A percentile compares a stretch with the other conserved stretches of the same genome.
Conservation (phyloP, 1,284 basidiomycete species). For the Puccinia coronata region DNA sequence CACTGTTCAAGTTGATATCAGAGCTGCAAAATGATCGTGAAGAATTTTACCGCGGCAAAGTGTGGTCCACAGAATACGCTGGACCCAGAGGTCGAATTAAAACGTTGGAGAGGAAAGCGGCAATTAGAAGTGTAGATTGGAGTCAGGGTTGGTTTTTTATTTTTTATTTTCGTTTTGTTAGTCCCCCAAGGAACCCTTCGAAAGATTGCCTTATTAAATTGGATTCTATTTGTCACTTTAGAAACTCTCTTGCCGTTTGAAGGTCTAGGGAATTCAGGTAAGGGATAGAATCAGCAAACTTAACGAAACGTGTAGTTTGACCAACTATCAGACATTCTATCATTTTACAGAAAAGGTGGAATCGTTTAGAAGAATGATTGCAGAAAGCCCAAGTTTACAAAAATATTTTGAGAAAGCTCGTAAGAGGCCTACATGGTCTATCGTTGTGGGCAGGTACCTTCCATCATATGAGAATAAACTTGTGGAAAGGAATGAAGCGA, state of each 20-base stretch:
- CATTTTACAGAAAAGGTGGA: not conserved
- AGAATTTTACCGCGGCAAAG: not conserved
- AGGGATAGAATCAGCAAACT: too few relatives aligned
- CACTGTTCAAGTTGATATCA: not conserved
- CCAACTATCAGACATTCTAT: not conserved
- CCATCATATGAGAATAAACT: not conserved
- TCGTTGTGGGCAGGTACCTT: not conserved
- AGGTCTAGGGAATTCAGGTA: slow-evolving; percentile 9
- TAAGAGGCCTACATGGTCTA: not conserved
- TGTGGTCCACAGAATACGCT: not conserved
- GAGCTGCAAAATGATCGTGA: not conserved
- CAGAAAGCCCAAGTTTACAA: not conserved
- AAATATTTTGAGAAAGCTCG: not conserved
- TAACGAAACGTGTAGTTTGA: not conserved
- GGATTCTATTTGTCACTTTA: not conserved
- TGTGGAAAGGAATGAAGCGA: not conserved
- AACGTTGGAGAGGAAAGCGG: not conserved
- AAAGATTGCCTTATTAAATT: not conserved
- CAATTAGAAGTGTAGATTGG: not conserved
- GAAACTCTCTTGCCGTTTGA: not conserved
- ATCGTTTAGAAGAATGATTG: not conserved
- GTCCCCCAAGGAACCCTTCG: too few relatives aligned
- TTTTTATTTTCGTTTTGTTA: not conserved
- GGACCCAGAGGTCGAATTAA: not conserved
- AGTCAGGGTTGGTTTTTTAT: not conserved